These are phyloP conservation scores for Hibiscus syriacus DNA, from an alignment of 345 rosid species.

Conservation along the genomic window DNA sequence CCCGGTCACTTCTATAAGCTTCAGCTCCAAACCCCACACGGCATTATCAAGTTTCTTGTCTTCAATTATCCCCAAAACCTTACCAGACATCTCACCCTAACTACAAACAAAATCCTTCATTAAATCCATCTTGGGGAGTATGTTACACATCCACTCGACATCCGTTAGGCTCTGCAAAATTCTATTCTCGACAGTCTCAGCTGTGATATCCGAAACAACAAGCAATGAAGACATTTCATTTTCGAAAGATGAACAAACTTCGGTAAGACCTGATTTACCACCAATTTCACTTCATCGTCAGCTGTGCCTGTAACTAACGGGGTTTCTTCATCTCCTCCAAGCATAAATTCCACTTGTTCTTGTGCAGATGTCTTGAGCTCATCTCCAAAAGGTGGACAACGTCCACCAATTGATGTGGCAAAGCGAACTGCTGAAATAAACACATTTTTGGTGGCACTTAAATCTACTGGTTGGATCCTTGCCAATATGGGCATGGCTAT, in stretches of 20 bases:
- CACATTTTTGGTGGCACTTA: slow-evolving; percentile 45
- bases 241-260: slow-evolving; percentile 46
- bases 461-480: slow-evolving; percentile 44
- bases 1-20: slow-evolving; percentile 66
- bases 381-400: slow-evolving; percentile 47
- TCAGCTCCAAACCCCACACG: slow-evolving; percentile 68
- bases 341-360: slow-evolving; percentile 88
- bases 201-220: slow-evolving; percentile 22
- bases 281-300: slow-evolving; percentile 66
- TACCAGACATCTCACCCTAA: slow-evolving; percentile 54
- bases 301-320: slow-evolving; percentile 43
- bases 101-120: slow-evolving; percentile 76
- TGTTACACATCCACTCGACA: slow-evolving; percentile 76
- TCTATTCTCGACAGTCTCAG: slow-evolving; percentile 29
- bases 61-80: slow-evolving; percentile 42
- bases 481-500: slow-evolving; percentile 50
- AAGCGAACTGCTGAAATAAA: slow-evolving; percentile 72
- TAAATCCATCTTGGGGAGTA: slow-evolving; percentile 60
- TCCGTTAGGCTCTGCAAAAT: slow-evolving; percentile 40
- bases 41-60: slow-evolving; percentile 43
- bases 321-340: slow-evolving; percentile 56
- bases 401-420: slow-evolving; percentile 53
- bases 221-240: slow-evolving; percentile 44
- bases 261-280: slow-evolving; percentile 43
- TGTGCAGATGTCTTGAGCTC: slow-evolving; percentile 80